These are phyloP conservation scores for Nyctanthes arbortristis DNA, from an alignment of 257 asterid species.

Conservation along the genomic window DNA sequence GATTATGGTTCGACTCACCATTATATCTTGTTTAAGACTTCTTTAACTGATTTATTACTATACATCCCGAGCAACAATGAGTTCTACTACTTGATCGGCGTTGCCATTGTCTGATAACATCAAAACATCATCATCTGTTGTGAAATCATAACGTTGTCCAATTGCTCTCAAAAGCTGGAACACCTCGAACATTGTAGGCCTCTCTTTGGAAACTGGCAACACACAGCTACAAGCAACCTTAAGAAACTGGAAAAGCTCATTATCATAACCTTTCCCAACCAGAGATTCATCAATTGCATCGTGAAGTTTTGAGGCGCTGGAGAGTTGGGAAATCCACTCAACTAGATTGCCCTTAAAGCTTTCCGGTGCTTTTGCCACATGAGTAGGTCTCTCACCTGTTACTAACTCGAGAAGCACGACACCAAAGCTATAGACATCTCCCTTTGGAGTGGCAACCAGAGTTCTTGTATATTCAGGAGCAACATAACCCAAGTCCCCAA, in stretches of 20 bases:
- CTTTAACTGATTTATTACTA: slow-evolving; percentile 11
- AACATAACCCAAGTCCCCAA: slow-evolving; percentile 56
- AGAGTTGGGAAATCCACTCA: slow-evolving; percentile 48
- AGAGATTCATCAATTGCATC: slow-evolving; percentile 45
- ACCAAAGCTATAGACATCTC: slow-evolving; percentile 58
- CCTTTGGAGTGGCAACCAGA: slow-evolving; percentile 56
- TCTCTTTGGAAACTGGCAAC: slow-evolving; percentile 44
- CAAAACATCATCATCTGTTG: slow-evolving; percentile 38
- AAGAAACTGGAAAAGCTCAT: slow-evolving; percentile 47
- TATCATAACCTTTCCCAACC: slow-evolving; percentile 38
- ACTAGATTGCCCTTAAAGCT: slow-evolving; percentile 50
- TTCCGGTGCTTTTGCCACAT: slow-evolving; percentile 43
- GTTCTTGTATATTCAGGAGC: slow-evolving; percentile 53
- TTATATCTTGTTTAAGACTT: slow-evolving; percentile 22
- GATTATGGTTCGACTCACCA: slow-evolving; percentile 8
- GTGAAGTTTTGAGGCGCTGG: slow-evolving; percentile 41
- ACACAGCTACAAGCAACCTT: slow-evolving; percentile 56
- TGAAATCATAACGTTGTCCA: slow-evolving; percentile 43
- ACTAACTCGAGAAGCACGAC: slow-evolving; percentile 59
- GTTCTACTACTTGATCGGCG: slow-evolving; percentile 35
- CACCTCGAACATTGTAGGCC: slow-evolving; percentile 59
- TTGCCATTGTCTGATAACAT: slow-evolving; percentile 36
- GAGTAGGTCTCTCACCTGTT: slow-evolving; percentile 41
- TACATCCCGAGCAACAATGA: slow-evolving; percentile 50
- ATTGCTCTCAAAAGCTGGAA: slow-evolving; percentile 49